Evolutionary conservation across 768 basidiomycete genomes (phyloP), one percentile per base, ranked within the genome.

Genomic region (Butyriboletus loyo): DNA sequence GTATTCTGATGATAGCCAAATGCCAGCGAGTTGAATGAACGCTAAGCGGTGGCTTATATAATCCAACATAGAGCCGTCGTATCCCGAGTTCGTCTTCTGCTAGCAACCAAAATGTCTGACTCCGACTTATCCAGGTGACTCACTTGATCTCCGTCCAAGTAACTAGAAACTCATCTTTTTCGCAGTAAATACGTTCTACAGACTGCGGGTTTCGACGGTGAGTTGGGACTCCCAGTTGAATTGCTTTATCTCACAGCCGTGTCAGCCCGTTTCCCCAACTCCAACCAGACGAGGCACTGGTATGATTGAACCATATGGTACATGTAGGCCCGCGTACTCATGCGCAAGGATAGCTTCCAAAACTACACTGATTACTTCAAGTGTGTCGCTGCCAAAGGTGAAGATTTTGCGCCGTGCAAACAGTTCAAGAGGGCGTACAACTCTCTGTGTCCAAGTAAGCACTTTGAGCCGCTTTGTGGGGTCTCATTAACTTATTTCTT

Each of bases 311-410:
- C 36, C n/a, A 28, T n/a, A 19, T 31, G 7, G 9, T 37, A 11
- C 10, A 27, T 41, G 11, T 32, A 9, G 35, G 4, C 36, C 8
- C 32, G 13, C 19, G 17, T 48, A 13, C 41, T 65, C 32, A 59
- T 15, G 42, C 19, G 5, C 9, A 21, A 15, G n/a, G 27, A 38
- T 60, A 91, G 89, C 75, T 89, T 84, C 83, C 92, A 96, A 76
- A 94, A 96, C 78, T 98, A 95, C 72, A 88, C 89, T 55, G 97
- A 99, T 75, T 98, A 97, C 80, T 93, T 95, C 85, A 96, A 96
- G 73, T 99, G 97, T 73, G 75, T 98, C 63, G 73, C 89, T 63
- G 95, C 95, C 63, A 98, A 97, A 77, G 97, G 97, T 61, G 97
- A 99, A 62, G 97, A 98, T 54, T 98, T 86, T 70, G 85, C 87